Evolutionary conservation across 805 yeast genomes (phyloP).

Genomic region (Metschnikowia dekortorum): DNA sequence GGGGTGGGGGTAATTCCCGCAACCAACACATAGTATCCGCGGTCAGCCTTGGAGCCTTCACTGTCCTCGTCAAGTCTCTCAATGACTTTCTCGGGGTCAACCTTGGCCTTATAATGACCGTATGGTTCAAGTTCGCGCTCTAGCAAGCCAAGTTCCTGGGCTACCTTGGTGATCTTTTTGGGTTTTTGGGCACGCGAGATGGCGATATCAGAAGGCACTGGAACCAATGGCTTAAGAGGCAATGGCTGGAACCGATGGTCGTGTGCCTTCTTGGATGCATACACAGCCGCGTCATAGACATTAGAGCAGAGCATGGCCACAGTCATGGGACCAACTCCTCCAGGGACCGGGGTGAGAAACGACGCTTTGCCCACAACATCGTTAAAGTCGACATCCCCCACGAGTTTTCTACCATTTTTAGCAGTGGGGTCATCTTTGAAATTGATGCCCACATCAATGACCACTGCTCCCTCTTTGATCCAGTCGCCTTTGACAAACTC

Average conservation of each 20-base stretch:
- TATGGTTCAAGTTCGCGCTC: constrained; percentile 78
- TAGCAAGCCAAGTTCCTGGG: constrained; percentile 75
- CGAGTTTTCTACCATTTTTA: constrained; percentile 76
- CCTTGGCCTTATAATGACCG: constrained; percentile 89
- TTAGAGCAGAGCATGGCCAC: constrained; percentile 92
- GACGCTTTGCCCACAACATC: constrained; percentile 60
- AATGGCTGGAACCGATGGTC: constrained; percentile 51
- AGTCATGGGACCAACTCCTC: constrained; percentile 99
- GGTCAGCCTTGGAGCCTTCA: constrained; percentile 56
- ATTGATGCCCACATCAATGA: constrained; percentile 94
- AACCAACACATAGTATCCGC: constrained; percentile 86
- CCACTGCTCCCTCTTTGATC: constrained; percentile 79
- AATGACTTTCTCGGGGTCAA: constrained; percentile 44
- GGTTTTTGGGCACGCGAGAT: constrained; percentile 88
- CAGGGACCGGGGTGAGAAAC: constrained; percentile 92
- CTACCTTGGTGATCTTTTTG: constrained; percentile 70
- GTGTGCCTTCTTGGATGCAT: constrained; percentile 46
- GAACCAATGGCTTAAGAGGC: constrained; percentile 45
- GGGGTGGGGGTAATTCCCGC: constrained; percentile 99
- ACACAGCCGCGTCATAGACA: constrained; percentile 73
- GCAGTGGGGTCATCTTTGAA: constrained; percentile 71
- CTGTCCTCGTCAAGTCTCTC: constrained; percentile 54
- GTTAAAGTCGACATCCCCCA: constrained; percentile 91
- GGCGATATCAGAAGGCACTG: constrained; percentile 89
- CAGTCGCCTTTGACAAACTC: constrained; percentile 81